These are phyloP conservation scores for Brassica hybrid DNA, from an alignment of 441 rosid species.

Conservation along the genomic window DNA sequence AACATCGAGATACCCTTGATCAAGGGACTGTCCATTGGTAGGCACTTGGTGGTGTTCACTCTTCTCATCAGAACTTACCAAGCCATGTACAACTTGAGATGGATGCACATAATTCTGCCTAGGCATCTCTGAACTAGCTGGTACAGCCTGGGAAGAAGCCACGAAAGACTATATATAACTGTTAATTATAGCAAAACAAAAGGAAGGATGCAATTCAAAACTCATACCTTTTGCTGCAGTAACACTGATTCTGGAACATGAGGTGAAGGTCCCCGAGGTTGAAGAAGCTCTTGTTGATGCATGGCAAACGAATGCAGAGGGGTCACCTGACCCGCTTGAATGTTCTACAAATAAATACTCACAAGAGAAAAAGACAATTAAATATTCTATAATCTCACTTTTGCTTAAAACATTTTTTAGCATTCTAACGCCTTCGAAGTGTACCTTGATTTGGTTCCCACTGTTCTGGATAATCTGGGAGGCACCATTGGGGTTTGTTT, in stretches of 20 bases:
- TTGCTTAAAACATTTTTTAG: not conserved
- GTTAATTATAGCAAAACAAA: not conserved
- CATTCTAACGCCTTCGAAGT: not conserved
- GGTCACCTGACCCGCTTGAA: constrained; percentile 79
- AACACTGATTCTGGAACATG: constrained; percentile 59
- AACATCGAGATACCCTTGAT: constrained; percentile 58
- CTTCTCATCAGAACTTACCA: constrained; percentile 56
- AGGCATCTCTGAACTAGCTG: constrained; percentile 57
- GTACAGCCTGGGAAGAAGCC: constrained; percentile 52
- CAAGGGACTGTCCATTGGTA: constrained; percentile 65
- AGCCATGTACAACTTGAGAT: constrained; percentile 60
- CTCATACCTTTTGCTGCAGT: constrained; percentile 70
- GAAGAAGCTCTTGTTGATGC: constrained; percentile 77
- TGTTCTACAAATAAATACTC: constrained; percentile 50
- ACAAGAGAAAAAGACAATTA: constrained; percentile 11
- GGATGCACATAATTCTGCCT: constrained; percentile 55
- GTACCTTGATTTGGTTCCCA: constrained; percentile 74
- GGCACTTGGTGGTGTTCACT: constrained; percentile 63
- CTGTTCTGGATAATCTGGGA: constrained; percentile 65
- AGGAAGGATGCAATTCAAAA: constrained; percentile 9
- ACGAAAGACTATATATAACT: constrained; percentile 9
- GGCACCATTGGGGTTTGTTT: constrained; percentile 54
- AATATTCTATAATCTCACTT: not conserved
- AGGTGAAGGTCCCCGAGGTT: constrained; percentile 64
- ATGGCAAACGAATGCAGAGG: constrained; percentile 78